Base-by-base conservation (phyloP, 495 filamentous ascomycete species). In the Stereocaulon alpinum region DNA sequence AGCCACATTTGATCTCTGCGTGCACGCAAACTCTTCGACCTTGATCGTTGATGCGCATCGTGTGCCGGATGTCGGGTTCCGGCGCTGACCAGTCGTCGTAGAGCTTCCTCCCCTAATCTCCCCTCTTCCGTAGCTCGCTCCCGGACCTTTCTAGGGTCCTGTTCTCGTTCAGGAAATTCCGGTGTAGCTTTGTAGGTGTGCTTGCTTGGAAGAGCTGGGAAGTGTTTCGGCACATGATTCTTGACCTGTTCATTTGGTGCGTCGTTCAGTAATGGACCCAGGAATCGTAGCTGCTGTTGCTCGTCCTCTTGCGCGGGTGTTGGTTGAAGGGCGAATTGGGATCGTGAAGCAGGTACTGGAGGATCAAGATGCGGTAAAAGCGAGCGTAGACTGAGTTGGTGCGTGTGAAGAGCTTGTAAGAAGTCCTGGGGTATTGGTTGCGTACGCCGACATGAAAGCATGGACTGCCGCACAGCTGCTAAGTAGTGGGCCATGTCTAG, bases 81-180 rank as follows among this genome's bases (percentile, higher is more conserved):
- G 12, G 78, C 77, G 30, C 75, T 70, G 42, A 86, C 80, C 48
- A 91, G 72, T 63, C 82, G 84, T 42, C 88, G 76, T 56, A 91
- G 67, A 22, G 86, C 86, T 61, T 87, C 81, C 71, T 91, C 87
- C 2, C 84, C 87, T 58, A 86, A 71, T 32, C 87, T 74, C 22
- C 87, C 86, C 64, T 88, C 84, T 67, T 86, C 80, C 4, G 86
- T 86, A 4, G 86, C 86, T 29, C 74, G 78, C 67, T 91, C 87
- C 15, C 87, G 76, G 55, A 91, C 85, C 67, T 80, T 82, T 47
- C 85, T 74, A 2, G 86, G 83, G 67, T 91, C 86, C 24, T 72
- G 79, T 51, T 87, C 84, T 48, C 86, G 77, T 47, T 80, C 74
- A 0, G 82, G 79, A 61, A 80, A 86, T 11, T 87, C 81, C 2